Evolutionary conservation across 2,329 filamentous ascomycete species (phyloP).

Genomic region (Sclerotinia glacialis): DNA sequence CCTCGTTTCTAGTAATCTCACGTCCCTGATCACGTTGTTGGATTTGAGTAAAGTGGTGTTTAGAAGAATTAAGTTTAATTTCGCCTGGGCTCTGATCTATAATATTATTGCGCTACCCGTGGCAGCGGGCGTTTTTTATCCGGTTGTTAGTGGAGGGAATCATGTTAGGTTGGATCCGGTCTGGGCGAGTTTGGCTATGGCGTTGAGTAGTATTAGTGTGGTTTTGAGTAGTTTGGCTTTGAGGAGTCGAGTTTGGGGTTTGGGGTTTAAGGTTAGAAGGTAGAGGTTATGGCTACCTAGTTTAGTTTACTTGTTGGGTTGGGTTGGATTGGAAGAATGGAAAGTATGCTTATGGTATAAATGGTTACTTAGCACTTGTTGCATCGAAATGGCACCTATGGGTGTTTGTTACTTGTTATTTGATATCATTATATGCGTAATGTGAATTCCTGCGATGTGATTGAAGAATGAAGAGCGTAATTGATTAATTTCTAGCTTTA

Average conservation of each 20-base stretch:
- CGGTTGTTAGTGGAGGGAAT: slow-evolving; percentile 48
- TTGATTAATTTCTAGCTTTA: too few species aligned
- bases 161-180: slow-evolving; percentile 70
- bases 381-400: too few species aligned
- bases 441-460: too few species aligned
- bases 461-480: too few species aligned
- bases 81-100: slow-evolving; percentile 65
- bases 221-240: slow-evolving; percentile 77
- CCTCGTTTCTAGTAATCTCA: slow-evolving; percentile 61
- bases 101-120: slow-evolving; percentile 63
- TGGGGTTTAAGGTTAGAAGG: slow-evolving; percentile 39
- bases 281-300: background rate
- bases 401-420: too few species aligned
- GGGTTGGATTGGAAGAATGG: too few species aligned
- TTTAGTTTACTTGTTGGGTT: too few species aligned
- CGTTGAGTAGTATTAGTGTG: slow-evolving; percentile 84
- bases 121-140: slow-evolving; percentile 64
- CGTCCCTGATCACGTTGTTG: slow-evolving; percentile 57
- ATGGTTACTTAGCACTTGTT: too few species aligned
- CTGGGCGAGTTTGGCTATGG: slow-evolving; percentile 92
- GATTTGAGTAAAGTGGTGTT: slow-evolving; percentile 61
- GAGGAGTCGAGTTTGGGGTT: slow-evolving; percentile 43
- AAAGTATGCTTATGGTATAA: too few species aligned
- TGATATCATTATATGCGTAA: too few species aligned
- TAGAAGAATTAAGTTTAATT: slow-evolving; percentile 64